phyloP scores from a whole-genome alignment of 2,329 filamentous ascomycete genomes.

The Phialocephala subalpina region DNA sequence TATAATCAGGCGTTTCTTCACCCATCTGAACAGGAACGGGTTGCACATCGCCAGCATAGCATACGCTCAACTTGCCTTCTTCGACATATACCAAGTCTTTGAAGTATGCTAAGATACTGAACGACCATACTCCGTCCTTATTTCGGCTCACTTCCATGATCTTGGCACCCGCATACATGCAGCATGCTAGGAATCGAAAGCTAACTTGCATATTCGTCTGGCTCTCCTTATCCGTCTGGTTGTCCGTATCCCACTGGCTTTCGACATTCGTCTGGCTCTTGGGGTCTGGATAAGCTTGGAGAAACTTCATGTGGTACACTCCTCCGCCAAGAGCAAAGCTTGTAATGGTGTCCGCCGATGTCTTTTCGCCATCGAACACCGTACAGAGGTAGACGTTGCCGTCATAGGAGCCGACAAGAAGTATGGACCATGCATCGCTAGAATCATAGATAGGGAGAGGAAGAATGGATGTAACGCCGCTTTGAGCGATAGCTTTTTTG shows the following conservation, averaged over 20 bases:
- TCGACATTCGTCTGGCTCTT: too few relatives aligned
- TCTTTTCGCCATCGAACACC: slow-evolving; percentile 44
- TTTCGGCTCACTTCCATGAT: slow-evolving; percentile 58
- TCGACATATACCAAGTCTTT: slow-evolving; percentile 48
- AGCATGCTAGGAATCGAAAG: slow-evolving; percentile 77
- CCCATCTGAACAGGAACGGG: slow-evolving; percentile 43
- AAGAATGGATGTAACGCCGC: slow-evolving; percentile 88
- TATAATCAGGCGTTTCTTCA: neutral
- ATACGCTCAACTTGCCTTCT: slow-evolving; percentile 85
- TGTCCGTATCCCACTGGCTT: too few relatives aligned
- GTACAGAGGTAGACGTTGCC: slow-evolving; percentile 77
- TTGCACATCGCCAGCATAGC: slow-evolving; percentile 83
- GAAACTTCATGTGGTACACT: slow-evolving; percentile 85
- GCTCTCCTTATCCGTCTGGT: too few relatives aligned
- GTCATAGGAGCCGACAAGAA: slow-evolving; percentile 92
- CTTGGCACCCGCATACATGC: slow-evolving; percentile 88
- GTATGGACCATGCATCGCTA: slow-evolving; percentile 56
- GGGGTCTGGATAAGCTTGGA: slow-evolving; percentile 45
- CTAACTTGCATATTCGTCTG: slow-evolving; percentile 27
- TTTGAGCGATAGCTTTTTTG: slow-evolving; percentile 43
- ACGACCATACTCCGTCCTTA: slow-evolving; percentile 54
- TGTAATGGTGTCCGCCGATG: slow-evolving; percentile 46
- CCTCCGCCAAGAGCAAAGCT: slow-evolving; percentile 74
- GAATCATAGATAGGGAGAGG: slow-evolving; percentile 59
- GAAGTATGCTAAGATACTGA: slow-evolving; percentile 74